Conservation (phyloP, 148 eudicot species). For the Arctostaphylos glauca region DNA sequence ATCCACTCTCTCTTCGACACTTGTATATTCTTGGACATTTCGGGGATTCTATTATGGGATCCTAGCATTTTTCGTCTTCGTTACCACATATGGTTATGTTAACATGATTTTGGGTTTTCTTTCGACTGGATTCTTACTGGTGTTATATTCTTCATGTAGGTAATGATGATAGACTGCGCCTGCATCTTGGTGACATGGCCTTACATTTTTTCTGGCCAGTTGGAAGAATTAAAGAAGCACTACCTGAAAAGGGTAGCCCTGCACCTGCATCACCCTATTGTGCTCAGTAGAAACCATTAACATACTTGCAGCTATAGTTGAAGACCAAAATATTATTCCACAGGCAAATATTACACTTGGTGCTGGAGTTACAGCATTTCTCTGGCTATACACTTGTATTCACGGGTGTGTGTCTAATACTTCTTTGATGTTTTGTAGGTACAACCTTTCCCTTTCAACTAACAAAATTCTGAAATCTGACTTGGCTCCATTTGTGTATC, state of each 20-base stretch:
- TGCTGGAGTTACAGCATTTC: constrained; percentile 81
- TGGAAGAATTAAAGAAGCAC: constrained; percentile 53
- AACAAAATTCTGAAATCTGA: constrained; percentile 16
- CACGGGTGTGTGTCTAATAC: constrained; percentile 53
- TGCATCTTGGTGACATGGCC: constrained; percentile 68
- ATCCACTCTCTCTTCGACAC: too few species aligned
- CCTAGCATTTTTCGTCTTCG: too few species aligned
- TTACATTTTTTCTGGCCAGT: constrained; percentile 85
- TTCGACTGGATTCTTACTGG: neutral
- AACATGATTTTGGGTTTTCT: neutral
- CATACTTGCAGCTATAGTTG: constrained; percentile 51
- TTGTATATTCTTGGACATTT: too few species aligned
- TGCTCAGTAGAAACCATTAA: constrained; percentile 58
- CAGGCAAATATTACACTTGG: constrained; percentile 67
- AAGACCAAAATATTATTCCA: constrained; percentile 62
- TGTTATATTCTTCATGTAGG: constrained; percentile 29
- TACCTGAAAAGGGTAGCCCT: constrained; percentile 38
- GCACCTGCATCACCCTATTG: constrained; percentile 54
- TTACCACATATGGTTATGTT: neutral
- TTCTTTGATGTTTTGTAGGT: neutral
- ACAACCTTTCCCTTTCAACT: neutral
- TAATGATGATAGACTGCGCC: constrained; percentile 48
- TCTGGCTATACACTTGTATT: constrained; percentile 76
- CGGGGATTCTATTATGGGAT: too few species aligned
- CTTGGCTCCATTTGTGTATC: constrained; percentile 22